Evolutionary conservation across 1,139 yeast species (phyloP).

Genomic region (Saccharomyces pastorianus): DNA sequence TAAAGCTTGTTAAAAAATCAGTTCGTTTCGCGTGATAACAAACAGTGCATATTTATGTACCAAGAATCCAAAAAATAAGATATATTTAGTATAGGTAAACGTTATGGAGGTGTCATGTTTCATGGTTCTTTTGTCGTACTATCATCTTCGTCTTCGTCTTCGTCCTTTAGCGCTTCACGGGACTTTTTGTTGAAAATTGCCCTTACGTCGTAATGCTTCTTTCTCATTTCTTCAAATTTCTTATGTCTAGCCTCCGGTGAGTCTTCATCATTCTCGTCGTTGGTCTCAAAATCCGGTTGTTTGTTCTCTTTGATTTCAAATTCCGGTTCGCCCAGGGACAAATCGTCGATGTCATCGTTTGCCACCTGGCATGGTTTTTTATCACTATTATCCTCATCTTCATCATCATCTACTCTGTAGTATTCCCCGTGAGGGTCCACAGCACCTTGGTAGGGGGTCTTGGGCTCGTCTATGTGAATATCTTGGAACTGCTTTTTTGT

Average conservation of each 20-base stretch:
- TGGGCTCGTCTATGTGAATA: slow-evolving; percentile 76
- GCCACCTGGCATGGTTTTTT: slow-evolving; percentile 51
- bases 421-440: slow-evolving; percentile 84
- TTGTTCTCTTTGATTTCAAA: slow-evolving; percentile 24
- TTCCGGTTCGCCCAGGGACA: slow-evolving; percentile 51
- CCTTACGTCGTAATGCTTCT: slow-evolving; percentile 67
- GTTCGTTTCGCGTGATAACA: background rate
- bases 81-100: slow-evolving; percentile 3
- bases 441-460: slow-evolving; percentile 94
- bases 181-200: slow-evolving; percentile 40
- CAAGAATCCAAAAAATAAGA: background rate
- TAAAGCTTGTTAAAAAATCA: background rate
- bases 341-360: slow-evolving; percentile 43
- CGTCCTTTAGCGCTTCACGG: slow-evolving; percentile 28
- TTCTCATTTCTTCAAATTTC: slow-evolving; percentile 67
- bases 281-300: slow-evolving; percentile 18
- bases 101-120: slow-evolving; percentile 1
- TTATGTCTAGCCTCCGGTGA: slow-evolving; percentile 54
- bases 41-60: background rate
- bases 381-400: slow-evolving; percentile 63
- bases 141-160: slow-evolving; percentile 9
- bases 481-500: slow-evolving; percentile 35
- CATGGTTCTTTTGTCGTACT: background rate
- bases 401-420: slow-evolving; percentile 61
- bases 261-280: slow-evolving; percentile 28